These are phyloP conservation scores for Acanthamoeba rhysodes DNA, from an alignment of 208 protist genomes.

Conservation along the genomic window DNA sequence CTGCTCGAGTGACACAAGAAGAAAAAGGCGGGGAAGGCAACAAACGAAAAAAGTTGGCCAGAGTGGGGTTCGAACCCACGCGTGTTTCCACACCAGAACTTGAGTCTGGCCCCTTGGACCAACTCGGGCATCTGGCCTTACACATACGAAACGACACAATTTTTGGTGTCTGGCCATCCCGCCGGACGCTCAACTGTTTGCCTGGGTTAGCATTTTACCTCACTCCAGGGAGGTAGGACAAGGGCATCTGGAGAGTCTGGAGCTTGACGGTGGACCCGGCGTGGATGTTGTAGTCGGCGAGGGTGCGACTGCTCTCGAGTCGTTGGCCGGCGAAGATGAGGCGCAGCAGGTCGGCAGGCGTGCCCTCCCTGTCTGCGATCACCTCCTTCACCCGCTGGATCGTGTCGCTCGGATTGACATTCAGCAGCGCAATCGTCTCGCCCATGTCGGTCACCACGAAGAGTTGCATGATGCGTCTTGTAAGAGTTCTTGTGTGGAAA, in stretches of 20 bases:
- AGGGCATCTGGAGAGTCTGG: too few species aligned
- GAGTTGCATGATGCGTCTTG: too few species aligned
- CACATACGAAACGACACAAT: too few species aligned
- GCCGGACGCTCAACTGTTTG: too few species aligned
- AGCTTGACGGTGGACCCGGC: constrained; percentile 86
- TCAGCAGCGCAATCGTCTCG: too few species aligned
- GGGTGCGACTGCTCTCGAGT: constrained; percentile 94
- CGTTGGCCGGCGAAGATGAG: constrained; percentile 96
- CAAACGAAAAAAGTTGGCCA: neutral
- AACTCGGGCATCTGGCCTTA: constrained; percentile 55
- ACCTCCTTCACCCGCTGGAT: constrained; percentile 88
- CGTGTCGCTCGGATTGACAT: neutral
- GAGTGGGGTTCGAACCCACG: constrained; percentile 70
- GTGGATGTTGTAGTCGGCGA: constrained; percentile 92
- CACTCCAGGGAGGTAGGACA: too few species aligned
- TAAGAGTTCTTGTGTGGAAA: too few species aligned
- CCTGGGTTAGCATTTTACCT: too few species aligned
- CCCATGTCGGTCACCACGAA: too few species aligned
- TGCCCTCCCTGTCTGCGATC: constrained; percentile 94
- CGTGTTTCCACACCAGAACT: constrained; percentile 69
- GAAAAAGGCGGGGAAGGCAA: too few species aligned
- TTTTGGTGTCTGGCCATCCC: too few species aligned
- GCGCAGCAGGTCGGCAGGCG: constrained; percentile 95
- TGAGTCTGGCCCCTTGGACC: constrained; percentile 66
- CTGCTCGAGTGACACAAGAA: too few species aligned